Evolutionary conservation across 1,284 basidiomycete genomes (phyloP), one percentile per base, ranked within the genome.

Genomic region (Vanrija sp.): DNA sequence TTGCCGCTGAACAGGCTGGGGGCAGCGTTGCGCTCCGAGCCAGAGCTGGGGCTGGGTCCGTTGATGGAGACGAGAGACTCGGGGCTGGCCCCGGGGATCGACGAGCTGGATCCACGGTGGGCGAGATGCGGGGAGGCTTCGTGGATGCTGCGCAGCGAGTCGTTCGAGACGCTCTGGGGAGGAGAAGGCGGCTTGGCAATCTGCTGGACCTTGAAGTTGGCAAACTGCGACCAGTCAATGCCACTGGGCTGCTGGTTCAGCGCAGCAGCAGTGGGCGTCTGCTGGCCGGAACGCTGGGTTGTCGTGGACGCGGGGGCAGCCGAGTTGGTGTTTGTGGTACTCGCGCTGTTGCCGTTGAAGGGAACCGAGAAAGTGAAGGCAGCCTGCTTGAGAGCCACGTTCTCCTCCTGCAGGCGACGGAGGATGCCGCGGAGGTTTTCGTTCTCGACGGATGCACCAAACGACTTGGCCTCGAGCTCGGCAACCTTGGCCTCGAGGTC

Each of bases 301-400:
- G 40, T 12, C 1, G 34, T 12, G 5, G 34, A 34, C 14, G 34
- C 34, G 34, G 34, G 34, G 8, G 34, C 28, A 28, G 46, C 26
- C 26, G 34, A 5, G 34, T 2, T 34, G 28, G 7, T 29, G 34
- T 34, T 34, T 40, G 29, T 43, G 42, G 18, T n/a, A 21, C 54
- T 49, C 19, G 55, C 26, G 28, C 49, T 49, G 40, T 42, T 42
- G 43, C 58, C 57, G 23, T 40, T 61, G 16, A 70, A 57, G 5
- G 76, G 76, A 67, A 77, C 71, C 21, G 66, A 60, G 61, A 77
- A 78, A 1, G 75, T 76, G 55, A 78, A 78, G 15, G 72, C 68
- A 9, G 73, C 65, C 46, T 74, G 69, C 58, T 74, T 73, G 51
- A 77, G 65, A 5, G 73, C 67, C 42, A 76, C 66, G 60, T 78